A percentile compares a stretch with the other conserved stretches of the same genome.
These are phyloP conservation scores for Podila clonocystis DNA, from an alignment of 192 early-diverging fungal species.

Conservation along the genomic window DNA sequence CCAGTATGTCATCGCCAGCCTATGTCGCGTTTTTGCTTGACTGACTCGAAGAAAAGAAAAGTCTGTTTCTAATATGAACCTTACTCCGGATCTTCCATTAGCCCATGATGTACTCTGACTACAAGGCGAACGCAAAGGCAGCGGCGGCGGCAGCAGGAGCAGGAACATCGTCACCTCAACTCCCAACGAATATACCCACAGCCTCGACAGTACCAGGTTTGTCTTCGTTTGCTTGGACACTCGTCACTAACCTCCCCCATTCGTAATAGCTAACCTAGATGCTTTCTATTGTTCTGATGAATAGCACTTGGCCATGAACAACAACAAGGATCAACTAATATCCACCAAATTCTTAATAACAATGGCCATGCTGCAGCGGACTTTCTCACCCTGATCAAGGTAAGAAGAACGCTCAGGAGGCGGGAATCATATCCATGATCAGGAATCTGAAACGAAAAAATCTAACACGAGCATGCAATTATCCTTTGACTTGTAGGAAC, in stretches of 20 bases:
- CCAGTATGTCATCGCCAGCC: slow-evolving; percentile 12
- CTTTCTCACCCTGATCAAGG: slow-evolving; percentile 45
- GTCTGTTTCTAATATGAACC: background rate
- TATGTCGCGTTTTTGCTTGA: background rate
- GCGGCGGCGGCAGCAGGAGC: background rate
- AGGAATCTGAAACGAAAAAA: background rate
- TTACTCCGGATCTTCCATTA: background rate
- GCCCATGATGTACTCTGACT: slow-evolving; percentile 51
- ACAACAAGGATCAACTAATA: slow-evolving; percentile 1
- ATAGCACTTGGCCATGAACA: slow-evolving; percentile 7
- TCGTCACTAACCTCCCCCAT: background rate
- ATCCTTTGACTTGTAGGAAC: slow-evolving; percentile 14
- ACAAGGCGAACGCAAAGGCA: slow-evolving; percentile 13
- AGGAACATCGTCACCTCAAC: background rate
- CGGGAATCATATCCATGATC: background rate
- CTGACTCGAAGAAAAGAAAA: background rate
- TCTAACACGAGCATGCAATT: background rate
- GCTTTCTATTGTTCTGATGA: background rate
- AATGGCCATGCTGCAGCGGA: slow-evolving; percentile 41
- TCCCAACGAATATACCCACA: slow-evolving; percentile 9
- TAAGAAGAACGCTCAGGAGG: background rate
- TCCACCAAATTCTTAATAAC: slow-evolving; percentile 9
- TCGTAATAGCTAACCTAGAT: background rate
- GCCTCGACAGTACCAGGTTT: background rate
- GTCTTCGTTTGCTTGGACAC: background rate